Evolutionary conservation across 768 basidiomycete species (phyloP), one percentile per base, ranked within the genome.

Genomic region (Tricholoma sp.): DNA sequence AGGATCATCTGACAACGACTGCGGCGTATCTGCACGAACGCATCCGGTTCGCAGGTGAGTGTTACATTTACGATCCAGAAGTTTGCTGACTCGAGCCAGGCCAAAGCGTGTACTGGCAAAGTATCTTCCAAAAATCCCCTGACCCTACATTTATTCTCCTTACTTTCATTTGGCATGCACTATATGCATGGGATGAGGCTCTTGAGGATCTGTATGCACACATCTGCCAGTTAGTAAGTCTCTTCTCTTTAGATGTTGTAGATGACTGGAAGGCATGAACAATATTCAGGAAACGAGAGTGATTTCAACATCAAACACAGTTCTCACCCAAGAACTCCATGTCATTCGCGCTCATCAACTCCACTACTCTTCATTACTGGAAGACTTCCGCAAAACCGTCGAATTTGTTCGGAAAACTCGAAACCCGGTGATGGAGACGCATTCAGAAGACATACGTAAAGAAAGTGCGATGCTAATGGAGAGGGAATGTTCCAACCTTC

Each of bases 311-410:
- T 70, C 69, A 20, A 68, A 74, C 17, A 75, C 76, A 59, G 59
- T 57, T 7, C 68, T 81, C 42, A 82, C 82, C 1, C 74, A 71
- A n/a, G 73, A 79, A 50, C 68, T 82, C 32, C 79, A 82, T 59
- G 68, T 79, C 57, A 68, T 83, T 56, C 80, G 78, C 41, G 81
- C 81, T 0, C 79, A 81, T 59, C 72, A 79, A 6, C 68, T 82
- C 9, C 76, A 81, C 59, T 79, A 81, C 57, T 71, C 71, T 3
- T 71, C 73, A 6, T 72, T 82, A 20, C 70, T 82, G 6, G 70
- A 74, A 4, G 74, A 81, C 57, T 80, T 82, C 53, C 62, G 65
- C 12, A 76, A 78, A 58, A 73, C 77, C 1, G 74, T 83, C 6
- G 28, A 60, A 0, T 83, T 83, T 51, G 67, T 82, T 17, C 59